These are phyloP conservation scores for Musa schizocarpa DNA, from an alignment of 176 grass and related monocot genomes.

Conservation along the genomic window DNA sequence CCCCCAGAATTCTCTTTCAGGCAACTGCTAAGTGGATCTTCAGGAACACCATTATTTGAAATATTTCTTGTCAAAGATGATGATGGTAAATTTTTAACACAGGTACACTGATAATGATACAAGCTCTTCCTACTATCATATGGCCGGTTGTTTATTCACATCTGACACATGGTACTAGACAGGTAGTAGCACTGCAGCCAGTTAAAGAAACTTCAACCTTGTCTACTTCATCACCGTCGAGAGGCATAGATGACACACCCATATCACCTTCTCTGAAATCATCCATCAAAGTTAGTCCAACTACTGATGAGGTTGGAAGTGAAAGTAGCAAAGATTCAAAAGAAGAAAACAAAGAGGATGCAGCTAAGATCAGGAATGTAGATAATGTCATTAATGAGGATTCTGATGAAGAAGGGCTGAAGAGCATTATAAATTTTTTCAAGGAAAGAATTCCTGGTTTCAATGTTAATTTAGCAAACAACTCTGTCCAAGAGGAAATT, in stretches of 20 bases:
- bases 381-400: slow-evolving; percentile 42
- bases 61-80: slow-evolving; percentile 78
- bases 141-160: background rate
- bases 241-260: slow-evolving; percentile 27
- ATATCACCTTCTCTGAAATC: slow-evolving; percentile 29
- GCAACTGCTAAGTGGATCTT: slow-evolving; percentile 73
- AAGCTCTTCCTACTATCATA: background rate
- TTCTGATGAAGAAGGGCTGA: slow-evolving; percentile 43
- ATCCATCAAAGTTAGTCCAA: slow-evolving; percentile 9
- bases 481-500: slow-evolving; percentile 42
- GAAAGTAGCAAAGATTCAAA: slow-evolving; percentile 28
- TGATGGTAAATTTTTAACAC: slow-evolving; percentile 47
- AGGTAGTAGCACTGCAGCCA: slow-evolving; percentile 70
- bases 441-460: slow-evolving; percentile 73
- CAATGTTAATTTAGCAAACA: slow-evolving; percentile 58
- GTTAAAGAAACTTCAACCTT: slow-evolving; percentile 45
- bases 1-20: slow-evolving; percentile 29
- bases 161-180: slow-evolving; percentile 31
- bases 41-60: slow-evolving; percentile 77
- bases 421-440: slow-evolving; percentile 63
- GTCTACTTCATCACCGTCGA: slow-evolving; percentile 20
- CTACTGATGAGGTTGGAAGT: slow-evolving; percentile 18
- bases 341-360: slow-evolving; percentile 24
- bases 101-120: slow-evolving; percentile 58
- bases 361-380: slow-evolving; percentile 29